Conservation (phyloP, 169 alveolate species). For the Cryptosporidium canis region DNA sequence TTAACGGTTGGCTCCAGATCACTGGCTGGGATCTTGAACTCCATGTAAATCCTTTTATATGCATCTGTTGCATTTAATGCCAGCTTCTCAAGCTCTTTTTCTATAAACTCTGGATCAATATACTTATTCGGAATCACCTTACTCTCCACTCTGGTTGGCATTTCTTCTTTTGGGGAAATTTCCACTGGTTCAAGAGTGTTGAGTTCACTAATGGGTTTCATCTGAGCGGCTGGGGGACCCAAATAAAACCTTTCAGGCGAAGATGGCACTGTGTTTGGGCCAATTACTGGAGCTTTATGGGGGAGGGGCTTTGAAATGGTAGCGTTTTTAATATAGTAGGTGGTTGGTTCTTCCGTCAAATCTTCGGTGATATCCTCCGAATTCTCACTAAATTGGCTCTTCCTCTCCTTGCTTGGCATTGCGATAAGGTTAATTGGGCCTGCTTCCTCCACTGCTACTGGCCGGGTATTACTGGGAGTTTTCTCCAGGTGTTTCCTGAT, state of each 20-base stretch:
- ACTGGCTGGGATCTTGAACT: background rate
- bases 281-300: background rate
- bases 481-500: background rate
- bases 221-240: background rate
- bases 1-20: background rate
- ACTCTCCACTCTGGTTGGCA: too few relatives aligned
- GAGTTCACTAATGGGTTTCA: too few relatives aligned
- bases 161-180: background rate
- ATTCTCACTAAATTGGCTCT: constrained; percentile 19
- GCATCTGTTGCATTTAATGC: constrained; percentile 36
- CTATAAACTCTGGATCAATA: constrained; percentile 39
- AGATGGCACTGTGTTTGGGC: background rate
- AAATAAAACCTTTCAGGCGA: background rate
- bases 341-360: background rate
- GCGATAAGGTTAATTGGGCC: too few relatives aligned
- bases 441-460: background rate
- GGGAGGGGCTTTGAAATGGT: background rate
- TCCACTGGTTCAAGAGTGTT: too few relatives aligned
- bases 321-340: background rate
- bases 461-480: background rate
- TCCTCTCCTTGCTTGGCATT: background rate
- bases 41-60: background rate
- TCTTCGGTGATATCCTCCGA: background rate
- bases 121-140: background rate
- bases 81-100: constrained; percentile 7